A percentile compares a stretch with the other conserved stretches of the same genome.
Evolutionary conservation across 2,329 filamentous ascomycete species (phyloP).

Genomic region (Aspergillus sp.): DNA sequence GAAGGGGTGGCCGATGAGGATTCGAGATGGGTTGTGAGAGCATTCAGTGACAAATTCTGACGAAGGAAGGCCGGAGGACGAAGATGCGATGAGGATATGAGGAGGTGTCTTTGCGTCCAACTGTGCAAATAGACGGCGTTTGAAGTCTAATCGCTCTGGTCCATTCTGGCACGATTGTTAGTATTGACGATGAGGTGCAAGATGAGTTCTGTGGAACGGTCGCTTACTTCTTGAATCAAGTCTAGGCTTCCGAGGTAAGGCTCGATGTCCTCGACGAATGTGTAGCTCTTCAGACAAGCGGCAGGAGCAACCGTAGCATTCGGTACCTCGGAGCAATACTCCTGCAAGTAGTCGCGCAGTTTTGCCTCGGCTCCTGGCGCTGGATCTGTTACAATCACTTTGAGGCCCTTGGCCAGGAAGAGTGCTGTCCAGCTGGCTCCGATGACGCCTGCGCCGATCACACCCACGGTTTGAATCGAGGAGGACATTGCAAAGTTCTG

Average conservation of each 20-base stretch:
- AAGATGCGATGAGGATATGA: conserved; percentile 20
- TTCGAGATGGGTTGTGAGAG: conserved; percentile 9
- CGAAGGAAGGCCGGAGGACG: conserved; percentile 16
- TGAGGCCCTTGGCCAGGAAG: conserved; percentile 41
- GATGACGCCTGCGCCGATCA: conserved; percentile 44
- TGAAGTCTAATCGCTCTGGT: conserved; percentile 14
- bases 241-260: neutral
- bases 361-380: conserved; percentile 37
- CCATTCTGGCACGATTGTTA: neutral
- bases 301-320: neutral
- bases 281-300: neutral
- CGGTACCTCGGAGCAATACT: neutral
- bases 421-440: conserved; percentile 47
- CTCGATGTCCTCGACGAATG: neutral
- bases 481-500: neutral
- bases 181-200: neutral
- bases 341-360: conserved; percentile 26
- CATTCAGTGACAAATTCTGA: conserved; percentile 14
- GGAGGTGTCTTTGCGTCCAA: conserved; percentile 19
- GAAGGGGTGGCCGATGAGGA: conserved; percentile 16
- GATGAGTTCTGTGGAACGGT: too few species aligned
- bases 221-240: neutral
- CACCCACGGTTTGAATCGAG: conserved; percentile 31
- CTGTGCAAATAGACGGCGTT: conserved; percentile 19
- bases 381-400: conserved; percentile 47